Conservation (phyloP, 2,329 filamentous ascomycete genomes). For the Bimuria novae-zelandiae region DNA sequence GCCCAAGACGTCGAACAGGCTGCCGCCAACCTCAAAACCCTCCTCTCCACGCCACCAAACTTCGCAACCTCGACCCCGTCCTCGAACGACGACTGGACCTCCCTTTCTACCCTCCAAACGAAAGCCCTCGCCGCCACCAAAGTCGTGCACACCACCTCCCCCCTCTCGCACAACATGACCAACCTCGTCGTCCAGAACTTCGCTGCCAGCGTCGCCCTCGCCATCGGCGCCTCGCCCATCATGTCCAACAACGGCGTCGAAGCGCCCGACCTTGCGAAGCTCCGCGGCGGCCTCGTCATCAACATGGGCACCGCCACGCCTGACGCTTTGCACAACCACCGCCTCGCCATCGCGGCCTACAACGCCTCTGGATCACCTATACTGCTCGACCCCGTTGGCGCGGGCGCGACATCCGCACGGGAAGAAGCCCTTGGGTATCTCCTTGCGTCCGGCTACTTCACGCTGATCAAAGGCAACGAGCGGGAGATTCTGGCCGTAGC, state of each 20-base stretch:
- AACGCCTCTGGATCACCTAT: conserved; percentile 76
- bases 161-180: conserved; percentile 95
- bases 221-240: conserved; percentile 85
- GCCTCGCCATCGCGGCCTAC: conserved; percentile 77
- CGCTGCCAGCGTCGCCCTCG: conserved; percentile 85
- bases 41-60: conserved; percentile 52
- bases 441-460: conserved; percentile 74
- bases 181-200: conserved; percentile 96
- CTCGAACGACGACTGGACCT: conserved; percentile 12
- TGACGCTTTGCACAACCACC: conserved; percentile 72
- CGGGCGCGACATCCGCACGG: conserved; percentile 78
- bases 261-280: conserved; percentile 75
- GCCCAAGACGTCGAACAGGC: conserved; percentile 69
- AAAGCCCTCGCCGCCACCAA: conserved; percentile 55
- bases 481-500: conserved; percentile 79
- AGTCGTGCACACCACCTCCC: conserved; percentile 65
- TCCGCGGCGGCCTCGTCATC: conserved; percentile 80
- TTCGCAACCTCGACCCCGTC: conserved; percentile 26
- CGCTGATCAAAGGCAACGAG: conserved; percentile 93
- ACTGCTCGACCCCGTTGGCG: conserved; percentile 88
- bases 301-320: conserved; percentile 94
- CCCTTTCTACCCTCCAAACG: conserved; percentile 15
- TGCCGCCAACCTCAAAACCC: conserved; percentile 61
- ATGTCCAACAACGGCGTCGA: conserved; percentile 90
- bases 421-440: conserved; percentile 72